Base-by-base conservation (phyloP, 2,329 filamentous ascomycete genomes). In the Colletotrichum sp. region DNA sequence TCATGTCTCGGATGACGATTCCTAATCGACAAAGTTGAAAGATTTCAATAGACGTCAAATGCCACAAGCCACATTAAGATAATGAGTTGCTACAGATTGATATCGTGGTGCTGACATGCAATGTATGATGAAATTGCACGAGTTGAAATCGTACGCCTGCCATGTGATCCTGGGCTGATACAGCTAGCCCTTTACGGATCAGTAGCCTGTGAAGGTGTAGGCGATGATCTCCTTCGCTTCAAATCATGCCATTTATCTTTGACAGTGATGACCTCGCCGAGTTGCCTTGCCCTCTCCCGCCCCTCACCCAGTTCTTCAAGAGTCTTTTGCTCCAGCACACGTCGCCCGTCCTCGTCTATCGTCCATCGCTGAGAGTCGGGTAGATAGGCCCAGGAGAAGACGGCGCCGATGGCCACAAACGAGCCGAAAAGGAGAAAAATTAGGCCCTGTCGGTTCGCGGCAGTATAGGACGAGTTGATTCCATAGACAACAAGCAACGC, bases 231-330 rank as follows among this genome's bases (percentile, higher is more conserved):
- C 74, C 84, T 82, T 66, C 82, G 83, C 78, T 79, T 85, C 12
- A 88, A 66, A 30, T 85, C 85, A 6, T 79, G 80, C 82, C 85
- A 84, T 79, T 88, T 89, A 52, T 86, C 86, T 15, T 82, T 80
- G 26, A 89, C 76, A 1, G 85, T 87, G 9, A 90, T 83, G 4
- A 86, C 77, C 79, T 89, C 86, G 4, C 88, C 88, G 26, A 86
- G 85, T 12, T 83, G 81, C 8, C 84, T 81, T 2, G 88, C 88
- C 77, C 86, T 85, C 65, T 85, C 84, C 12, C 87, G 82, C 2
- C 88, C 88, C 76, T 88, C 88, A 16, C 88, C 88, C 8, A 90
- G 83, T 66, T 89, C 88, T 78, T 90, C 88, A 4, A 90, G 84
- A 55, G 83, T 87, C 79, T 88, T 88, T 3, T 85, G 86, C 79